These are phyloP conservation scores for Sporothrix mexicana DNA, from an alignment of 2,329 filamentous ascomycete species.

Conservation along the genomic window DNA sequence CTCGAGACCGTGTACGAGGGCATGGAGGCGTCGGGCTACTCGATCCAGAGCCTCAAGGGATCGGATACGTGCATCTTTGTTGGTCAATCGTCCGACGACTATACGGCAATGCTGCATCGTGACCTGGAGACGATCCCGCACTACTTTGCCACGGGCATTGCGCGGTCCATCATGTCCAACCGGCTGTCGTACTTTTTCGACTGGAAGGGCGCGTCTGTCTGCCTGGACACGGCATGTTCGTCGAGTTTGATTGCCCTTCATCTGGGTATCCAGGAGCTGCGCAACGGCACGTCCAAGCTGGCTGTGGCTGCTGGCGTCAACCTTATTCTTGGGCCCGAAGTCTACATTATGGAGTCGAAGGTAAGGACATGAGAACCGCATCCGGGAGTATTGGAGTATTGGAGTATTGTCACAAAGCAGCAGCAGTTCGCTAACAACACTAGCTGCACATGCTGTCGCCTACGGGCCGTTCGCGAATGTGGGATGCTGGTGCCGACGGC, in stretches of 20 bases:
- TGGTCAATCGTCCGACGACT: conserved; percentile 44
- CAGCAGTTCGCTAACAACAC: not conserved
- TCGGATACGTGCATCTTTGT: conserved; percentile 45
- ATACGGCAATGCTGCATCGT: conserved; percentile 32
- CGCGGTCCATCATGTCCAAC: conserved; percentile 44
- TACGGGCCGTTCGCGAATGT: conserved; percentile 53
- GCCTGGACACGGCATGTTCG: conserved; percentile 50
- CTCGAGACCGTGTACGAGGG: conserved; percentile 47
- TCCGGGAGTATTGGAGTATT: too few species aligned
- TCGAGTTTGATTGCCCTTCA: conserved; percentile 45
- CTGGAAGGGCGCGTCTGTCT: conserved; percentile 46
- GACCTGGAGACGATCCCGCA: conserved; percentile 33
- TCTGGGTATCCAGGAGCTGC: conserved; percentile 42
- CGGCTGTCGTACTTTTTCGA: conserved; percentile 47
- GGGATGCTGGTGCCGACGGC: conserved; percentile 58
- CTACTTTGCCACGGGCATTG: conserved; percentile 42
- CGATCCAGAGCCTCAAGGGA: conserved; percentile 41
- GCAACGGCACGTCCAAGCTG: conserved; percentile 38
- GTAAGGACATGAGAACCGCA: too few species aligned
- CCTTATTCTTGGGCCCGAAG: conserved; percentile 44
- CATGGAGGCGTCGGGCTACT: conserved; percentile 45
- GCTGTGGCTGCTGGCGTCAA: conserved; percentile 45
- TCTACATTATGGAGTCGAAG: conserved; percentile 35
- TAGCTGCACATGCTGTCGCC: conserved; percentile 53
- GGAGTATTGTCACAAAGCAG: not conserved